Percentiles rank a stretch among this genome's conserved stretches.
Conservation (phyloP, 2,329 filamentous ascomycete genomes). For the Neopestalotiopsis rosae region DNA sequence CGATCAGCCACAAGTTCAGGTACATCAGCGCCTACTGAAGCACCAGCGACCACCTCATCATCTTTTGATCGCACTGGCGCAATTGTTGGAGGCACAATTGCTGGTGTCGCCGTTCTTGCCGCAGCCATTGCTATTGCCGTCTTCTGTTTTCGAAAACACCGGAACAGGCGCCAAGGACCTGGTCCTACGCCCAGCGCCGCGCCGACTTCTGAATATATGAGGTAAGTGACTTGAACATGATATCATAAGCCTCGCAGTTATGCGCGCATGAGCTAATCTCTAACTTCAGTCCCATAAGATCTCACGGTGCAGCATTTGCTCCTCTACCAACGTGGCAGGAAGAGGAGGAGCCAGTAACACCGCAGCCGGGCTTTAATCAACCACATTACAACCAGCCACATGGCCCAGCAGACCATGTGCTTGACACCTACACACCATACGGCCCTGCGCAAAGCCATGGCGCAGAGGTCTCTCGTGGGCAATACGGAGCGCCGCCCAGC, state of each 20-base stretch:
- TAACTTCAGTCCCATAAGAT: conserved; percentile 31
- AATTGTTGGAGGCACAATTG: conserved; percentile 60
- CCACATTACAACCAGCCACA: conserved; percentile 20
- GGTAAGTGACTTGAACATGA: conserved; percentile 35
- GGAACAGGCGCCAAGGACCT: conserved; percentile 47
- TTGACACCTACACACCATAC: background rate
- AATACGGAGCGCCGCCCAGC: conserved; percentile 29
- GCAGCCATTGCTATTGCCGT: conserved; percentile 47
- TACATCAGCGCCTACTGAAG: conserved; percentile 12
- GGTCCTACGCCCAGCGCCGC: conserved; percentile 38
- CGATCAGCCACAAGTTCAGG: conserved; percentile 16
- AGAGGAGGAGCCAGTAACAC: conserved; percentile 37
- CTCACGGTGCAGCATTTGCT: conserved; percentile 43
- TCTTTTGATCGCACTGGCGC: conserved; percentile 48
- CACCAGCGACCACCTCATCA: conserved; percentile 25
- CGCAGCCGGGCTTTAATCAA: conserved; percentile 8
- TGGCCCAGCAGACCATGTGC: conserved; percentile 9
- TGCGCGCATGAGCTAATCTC: background rate
- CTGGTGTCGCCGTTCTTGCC: conserved; percentile 53
- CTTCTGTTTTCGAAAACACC: conserved; percentile 50
- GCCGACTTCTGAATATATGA: conserved; percentile 45
- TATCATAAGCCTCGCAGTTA: background rate
- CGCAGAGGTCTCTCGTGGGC: conserved; percentile 20
- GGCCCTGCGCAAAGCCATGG: conserved; percentile 15
- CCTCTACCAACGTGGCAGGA: conserved; percentile 41